Base-by-base conservation (phyloP, 2,329 filamentous ascomycete genomes). In the Plectosphaerella sp. region DNA sequence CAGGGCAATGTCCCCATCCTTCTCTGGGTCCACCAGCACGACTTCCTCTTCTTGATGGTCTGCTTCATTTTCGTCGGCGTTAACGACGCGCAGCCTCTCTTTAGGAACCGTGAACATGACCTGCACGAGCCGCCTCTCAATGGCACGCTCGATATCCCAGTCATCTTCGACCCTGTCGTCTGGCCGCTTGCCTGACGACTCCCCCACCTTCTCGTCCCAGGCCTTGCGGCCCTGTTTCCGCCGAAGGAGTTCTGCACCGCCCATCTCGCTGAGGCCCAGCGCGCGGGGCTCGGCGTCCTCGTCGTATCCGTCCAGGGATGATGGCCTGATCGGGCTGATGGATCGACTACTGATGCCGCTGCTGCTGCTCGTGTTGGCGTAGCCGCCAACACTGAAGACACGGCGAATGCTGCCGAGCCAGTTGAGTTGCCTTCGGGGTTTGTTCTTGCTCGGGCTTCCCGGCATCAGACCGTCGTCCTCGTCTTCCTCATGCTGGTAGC, bases 81-180 rank as follows among this genome's bases (percentile, higher is more conserved):
- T 97, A 18, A 97, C 93, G n/a, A 97, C 91, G 24, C 93, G 76
- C 57, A 97, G 71, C 60, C 84, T 83, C 68, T 93, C 88, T 67
- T 87, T 91, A 3, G 94, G 93, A 54, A 97, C 91, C 1, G 93
- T 97, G 68, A 96, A 97, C 82, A 96, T 94, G 63, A 91, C 82
- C 67, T 92, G 88, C 55, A 92, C 88, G 9, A 89, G 75, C 20
- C 87, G 72, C 53, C 80, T 80, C 70, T 90, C 85, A 2, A 87
- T 81, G 3, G 88, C 87, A 51, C 79, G 76, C 65, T 92, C 88
- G 39, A 92, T 82, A 60, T 91, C 88, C 88, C 88, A 89, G 51
- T 91, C 87, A 43, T 79, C 77, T 25, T 83, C 76, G 77, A 16
- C 8, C 76, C 20, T 35, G 78, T 50, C 80, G 78, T 35, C 77